Conservation (phyloP, 352 stramenopile genomes). For the Globisporangium viniferum region DNA sequence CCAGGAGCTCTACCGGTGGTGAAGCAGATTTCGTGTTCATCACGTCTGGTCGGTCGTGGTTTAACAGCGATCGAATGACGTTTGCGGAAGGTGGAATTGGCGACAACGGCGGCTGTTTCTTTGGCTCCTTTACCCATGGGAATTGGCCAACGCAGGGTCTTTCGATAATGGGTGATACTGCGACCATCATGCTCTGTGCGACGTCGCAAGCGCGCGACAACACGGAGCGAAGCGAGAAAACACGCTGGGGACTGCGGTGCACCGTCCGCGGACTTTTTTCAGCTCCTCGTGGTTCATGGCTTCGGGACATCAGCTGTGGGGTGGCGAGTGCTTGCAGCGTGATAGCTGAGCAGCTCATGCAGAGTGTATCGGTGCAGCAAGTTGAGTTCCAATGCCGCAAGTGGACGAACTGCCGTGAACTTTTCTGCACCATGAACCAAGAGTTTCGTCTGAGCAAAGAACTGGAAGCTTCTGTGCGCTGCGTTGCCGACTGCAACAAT, state of each 20-base stretch:
- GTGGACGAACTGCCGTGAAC: conserved; percentile 21
- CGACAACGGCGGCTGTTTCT: conserved; percentile 66
- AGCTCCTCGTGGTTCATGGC: conserved; percentile 19
- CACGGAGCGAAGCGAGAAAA: conserved; percentile 29
- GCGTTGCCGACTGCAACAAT: conserved; percentile 20
- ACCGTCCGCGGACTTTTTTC: conserved; percentile 43
- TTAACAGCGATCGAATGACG: conserved; percentile 51
- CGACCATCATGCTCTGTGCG: conserved; percentile 61
- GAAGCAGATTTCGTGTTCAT: conserved; percentile 70
- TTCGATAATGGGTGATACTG: conserved; percentile 57
- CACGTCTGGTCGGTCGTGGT: conserved; percentile 52
- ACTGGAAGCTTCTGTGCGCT: conserved; percentile 13
- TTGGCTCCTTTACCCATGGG: conserved; percentile 43
- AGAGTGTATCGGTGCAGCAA: conserved; percentile 25
- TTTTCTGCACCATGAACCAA: conserved; percentile 25
- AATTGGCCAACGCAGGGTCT: conserved; percentile 59
- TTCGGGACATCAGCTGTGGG: conserved; percentile 26
- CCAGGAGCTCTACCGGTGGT: conserved; percentile 48
- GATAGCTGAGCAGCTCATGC: conserved; percentile 38
- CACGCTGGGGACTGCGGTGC: conserved; percentile 60
- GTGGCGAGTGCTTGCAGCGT: conserved; percentile 35
- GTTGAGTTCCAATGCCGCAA: conserved; percentile 30
- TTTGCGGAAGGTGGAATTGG: conserved; percentile 59
- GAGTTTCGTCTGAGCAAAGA: not conserved
- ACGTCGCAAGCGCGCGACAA: conserved; percentile 53